Base-by-base conservation (phyloP, 2,329 filamentous ascomycete species). In the Septoria petroselini region DNA sequence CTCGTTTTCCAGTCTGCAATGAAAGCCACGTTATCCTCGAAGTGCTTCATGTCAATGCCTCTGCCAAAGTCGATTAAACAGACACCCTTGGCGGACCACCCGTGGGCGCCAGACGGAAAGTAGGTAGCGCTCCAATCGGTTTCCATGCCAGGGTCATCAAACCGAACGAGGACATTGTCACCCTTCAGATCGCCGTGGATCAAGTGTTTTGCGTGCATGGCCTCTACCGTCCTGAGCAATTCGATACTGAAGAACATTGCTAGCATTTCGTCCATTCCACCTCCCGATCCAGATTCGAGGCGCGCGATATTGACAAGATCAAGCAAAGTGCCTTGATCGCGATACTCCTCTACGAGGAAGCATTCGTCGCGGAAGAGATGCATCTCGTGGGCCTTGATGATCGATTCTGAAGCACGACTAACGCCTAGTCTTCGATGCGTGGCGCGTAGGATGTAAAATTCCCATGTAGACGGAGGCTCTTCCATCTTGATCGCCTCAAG, bases 231-330 rank as follows among this genome's bases (percentile, higher is more conserved):
- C 41, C 93, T 86, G 60, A 98, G 78, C 5, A 98, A 79, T 70
- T 98, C 93, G 53, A 97, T 78, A 6, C 88, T 80, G 72, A 97
- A 95, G 75, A 96, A 97, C 89, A 97, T 96, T 61, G 87, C 88
- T 2, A 97, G 76, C 40, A 80, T 77, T 70, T 98, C 93, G 61
- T 98, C 93, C 80, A 98, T 88, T 12, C 86, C 84, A 2, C 83
- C 83, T 21, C 83, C 83, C 37, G 69, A 37, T 9, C 39, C 71
- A 27, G 68, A 70, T 35, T 67, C 65, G 14, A 80, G 77, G 34
- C 87, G 83, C 58, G 91, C 86, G 56, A 86, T 76, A 70, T 98
- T 98, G 69, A 98, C 84, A 1, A 97, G 81, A 63, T 97, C 91
- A n/a, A 98, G 82, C 3, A 98, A 75, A 0, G 93, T 96, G 48